Conservation (phyloP, 768 basidiomycete genomes). For the Nevesoporus exiguus region DNA sequence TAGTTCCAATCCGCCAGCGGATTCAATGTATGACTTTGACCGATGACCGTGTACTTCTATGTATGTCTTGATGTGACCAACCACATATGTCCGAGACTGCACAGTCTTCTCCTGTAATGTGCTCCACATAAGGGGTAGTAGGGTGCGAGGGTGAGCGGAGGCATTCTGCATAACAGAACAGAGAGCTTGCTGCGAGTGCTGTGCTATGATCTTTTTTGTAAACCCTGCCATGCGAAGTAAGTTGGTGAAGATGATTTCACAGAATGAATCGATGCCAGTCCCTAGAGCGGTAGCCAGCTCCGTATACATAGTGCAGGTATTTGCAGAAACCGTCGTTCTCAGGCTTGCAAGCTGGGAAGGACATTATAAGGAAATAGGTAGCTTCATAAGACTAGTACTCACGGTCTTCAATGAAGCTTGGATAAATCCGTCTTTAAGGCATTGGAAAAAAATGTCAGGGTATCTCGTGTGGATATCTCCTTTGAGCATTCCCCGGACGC, state of each 20-base stretch:
- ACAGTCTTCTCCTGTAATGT: slow-evolving; percentile 78
- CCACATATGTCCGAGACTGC: slow-evolving; percentile 63
- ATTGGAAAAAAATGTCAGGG: slow-evolving; percentile 67
- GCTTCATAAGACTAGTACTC: slow-evolving; percentile 27
- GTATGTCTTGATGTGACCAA: slow-evolving; percentile 72
- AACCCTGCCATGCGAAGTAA: slow-evolving; percentile 83
- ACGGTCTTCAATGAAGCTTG: slow-evolving; percentile 86
- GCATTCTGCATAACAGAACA: slow-evolving; percentile 64
- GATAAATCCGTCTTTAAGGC: slow-evolving; percentile 74
- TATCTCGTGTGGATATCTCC: slow-evolving; percentile 78
- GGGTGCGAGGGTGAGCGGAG: slow-evolving; percentile 64
- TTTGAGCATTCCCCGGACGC: slow-evolving; percentile 86
- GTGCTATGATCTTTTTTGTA: slow-evolving; percentile 90
- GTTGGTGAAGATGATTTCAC: slow-evolving; percentile 71
- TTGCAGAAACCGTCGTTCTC: slow-evolving; percentile 83
- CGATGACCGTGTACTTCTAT: slow-evolving; percentile 69
- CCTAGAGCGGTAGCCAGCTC: slow-evolving; percentile 72
- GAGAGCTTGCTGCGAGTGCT: slow-evolving; percentile 76
- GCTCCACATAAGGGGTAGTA: slow-evolving; percentile 66
- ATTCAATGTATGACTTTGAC: slow-evolving; percentile 64
- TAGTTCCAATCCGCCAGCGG: slow-evolving; percentile 60
- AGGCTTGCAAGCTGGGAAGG: slow-evolving; percentile 70
- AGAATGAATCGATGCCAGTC: slow-evolving; percentile 69
- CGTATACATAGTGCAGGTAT: slow-evolving; percentile 71
- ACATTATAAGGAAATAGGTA: not conserved